A percentile compares a stretch with the other conserved stretches of the same genome.
phyloP scores from a whole-genome alignment of 345 rosid genomes.

The Atalantia buxifolia region DNA sequence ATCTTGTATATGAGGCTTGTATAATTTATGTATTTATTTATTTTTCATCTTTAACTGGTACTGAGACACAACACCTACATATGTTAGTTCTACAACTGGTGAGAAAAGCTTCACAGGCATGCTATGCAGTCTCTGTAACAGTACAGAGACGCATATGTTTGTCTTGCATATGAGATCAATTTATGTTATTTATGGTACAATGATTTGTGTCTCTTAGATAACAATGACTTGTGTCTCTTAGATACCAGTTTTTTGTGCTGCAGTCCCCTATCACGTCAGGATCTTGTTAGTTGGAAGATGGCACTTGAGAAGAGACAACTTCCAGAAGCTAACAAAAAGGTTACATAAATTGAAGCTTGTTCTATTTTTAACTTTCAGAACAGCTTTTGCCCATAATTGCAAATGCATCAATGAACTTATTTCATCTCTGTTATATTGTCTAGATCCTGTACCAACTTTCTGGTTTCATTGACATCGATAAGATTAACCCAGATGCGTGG shows the following conservation, averaged over 20 bases:
- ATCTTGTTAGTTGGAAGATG: conserved; percentile 97
- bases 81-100: not conserved
- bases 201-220: conserved; percentile 9
- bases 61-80: not conserved
- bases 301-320: conserved; percentile 78
- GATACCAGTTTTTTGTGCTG: conserved; percentile 14
- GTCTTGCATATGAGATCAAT: not conserved
- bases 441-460: conserved; percentile 69
- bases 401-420: not conserved
- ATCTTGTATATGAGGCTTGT: not conserved
- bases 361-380: not conserved
- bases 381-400: not conserved
- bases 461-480: conserved; percentile 80
- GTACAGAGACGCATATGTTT: not conserved
- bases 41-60: not conserved
- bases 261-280: conserved; percentile 90
- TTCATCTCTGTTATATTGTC: conserved; percentile 4
- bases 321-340: conserved; percentile 84
- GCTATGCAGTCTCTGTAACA: not conserved
- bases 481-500: conserved; percentile 86
- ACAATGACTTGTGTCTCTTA: conserved; percentile 3
- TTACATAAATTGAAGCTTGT: conserved; percentile 13
- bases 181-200: not conserved
- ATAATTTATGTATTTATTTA: no score
- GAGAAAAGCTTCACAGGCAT: not conserved